Base-by-base conservation (phyloP, 257 asterid species). In the Lithospermum erythrorhizon region DNA sequence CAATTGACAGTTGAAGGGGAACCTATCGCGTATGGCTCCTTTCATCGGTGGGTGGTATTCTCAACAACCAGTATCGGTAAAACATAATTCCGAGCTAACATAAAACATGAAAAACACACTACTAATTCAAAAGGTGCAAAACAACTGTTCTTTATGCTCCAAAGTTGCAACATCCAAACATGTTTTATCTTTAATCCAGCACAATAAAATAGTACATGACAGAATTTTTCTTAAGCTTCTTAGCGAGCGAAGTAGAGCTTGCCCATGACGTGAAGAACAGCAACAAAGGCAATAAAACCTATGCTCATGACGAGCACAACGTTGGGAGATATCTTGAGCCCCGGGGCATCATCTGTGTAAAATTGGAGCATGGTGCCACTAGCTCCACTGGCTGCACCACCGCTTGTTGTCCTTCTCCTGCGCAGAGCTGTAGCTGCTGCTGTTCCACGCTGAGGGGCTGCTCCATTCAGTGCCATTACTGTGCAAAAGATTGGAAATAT, bases 391-490 rank as follows among this genome's bases (percentile, higher is more conserved):
- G 78, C 72, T 3, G 84, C 75, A 19, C 79, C 86, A 41, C 82
- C 80, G 1, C 83, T 76, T 6, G 71, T 72, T 19, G 90, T 71
- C 70, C 78, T 80, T 65, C 87, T 68, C 64, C 83, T 59, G 8
- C 90, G 90, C 30, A 83, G 81, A 18, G 87, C 90, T 0, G 90
- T 81, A 0, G 90, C 87, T 6, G 90, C 90, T 65, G 90, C 87
- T 48, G 79, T 76, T 70, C 90, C 90, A 71, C 90, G 74, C 71
- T 80, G 87, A 59, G 84, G 90, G 65, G 70, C 80, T 23, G 68
- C 80, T 67, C 90, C 90, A 80, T 81, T 82, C 18, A 65, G 70
- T 49, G 86, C 86, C 89, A 83, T 83, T 64, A 69, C 86, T 78
- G 68, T 24, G 22, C 57, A 53, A 18, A 9, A 41, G 1, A 41